Base-by-base conservation (phyloP, 805 yeast species). In the Allodekkera sacchari region DNA sequence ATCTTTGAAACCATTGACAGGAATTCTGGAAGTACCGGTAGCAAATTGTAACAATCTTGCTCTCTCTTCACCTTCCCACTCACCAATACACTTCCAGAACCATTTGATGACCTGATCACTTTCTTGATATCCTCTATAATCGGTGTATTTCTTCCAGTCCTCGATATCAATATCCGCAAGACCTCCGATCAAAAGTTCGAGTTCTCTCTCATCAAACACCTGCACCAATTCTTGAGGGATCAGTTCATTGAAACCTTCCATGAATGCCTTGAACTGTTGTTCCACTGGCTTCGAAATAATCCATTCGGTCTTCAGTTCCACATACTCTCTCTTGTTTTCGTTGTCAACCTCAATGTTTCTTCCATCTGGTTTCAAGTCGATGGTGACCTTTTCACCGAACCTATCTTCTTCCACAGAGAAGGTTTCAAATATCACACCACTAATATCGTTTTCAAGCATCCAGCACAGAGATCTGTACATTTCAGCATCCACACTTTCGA, bases 131-230 rank as follows among this genome's bases (percentile, higher is more conserved):
- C 98, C 98, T 64, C 98, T 77, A 63, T 92, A 92, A 59, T 92
- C 99, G 14, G 99, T 92, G 58, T 92, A 96, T 56, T 85, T 88
- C 64, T 87, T 92, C 99, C 99, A 92, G 65, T 92, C 99, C 43
- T 88, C 96, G 36, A 89, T 83, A 59, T 92, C 98, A 50, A 92
- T 89, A 51, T 92, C 98, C 2, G 96, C 92, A 52, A 92, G 77
- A 59, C 99, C 99, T 57, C 98, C 98, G 59, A 92, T 92, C 53
- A 92, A 72, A 55, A 92, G 66, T 66, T 92, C 99, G 43, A 92
- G 66, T 62, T 92, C 99, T 58, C 96, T 80, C 64, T 92, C 98
- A 61, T 92, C 98, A 55, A 92, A 92, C 27, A 92, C 98, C 45
- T 83, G 85, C 34, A 92, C 94, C 39, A 92, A 66, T 56, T 92